phyloP scores from a whole-genome alignment of 78 protist species.

The Chrysochromulina parva region DNA sequence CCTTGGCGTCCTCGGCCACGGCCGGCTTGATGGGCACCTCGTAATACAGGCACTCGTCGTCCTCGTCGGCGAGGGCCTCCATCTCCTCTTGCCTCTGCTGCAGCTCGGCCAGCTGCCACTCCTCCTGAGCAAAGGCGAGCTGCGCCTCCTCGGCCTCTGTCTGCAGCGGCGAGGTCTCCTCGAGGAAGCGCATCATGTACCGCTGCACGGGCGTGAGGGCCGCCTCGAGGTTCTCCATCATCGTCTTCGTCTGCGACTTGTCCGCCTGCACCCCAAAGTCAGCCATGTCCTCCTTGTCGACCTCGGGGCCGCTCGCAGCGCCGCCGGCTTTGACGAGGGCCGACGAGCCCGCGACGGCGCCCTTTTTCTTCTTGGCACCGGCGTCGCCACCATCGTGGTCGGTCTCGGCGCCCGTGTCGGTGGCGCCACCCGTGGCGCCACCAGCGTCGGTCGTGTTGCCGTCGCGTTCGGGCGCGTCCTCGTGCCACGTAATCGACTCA shows the following conservation, averaged over 20 bases:
- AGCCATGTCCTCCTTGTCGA: background rate
- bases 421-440: no score
- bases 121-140: background rate
- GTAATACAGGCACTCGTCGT: background rate
- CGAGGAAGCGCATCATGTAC: background rate
- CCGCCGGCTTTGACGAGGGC: background rate
- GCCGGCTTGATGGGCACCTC: background rate
- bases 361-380: background rate
- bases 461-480: background rate
- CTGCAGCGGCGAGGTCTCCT: background rate
- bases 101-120: background rate
- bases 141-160: background rate
- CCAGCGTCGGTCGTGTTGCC: no score
- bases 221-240: background rate
- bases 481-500: background rate
- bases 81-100: background rate
- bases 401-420: no score
- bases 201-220: conserved; percentile 6
- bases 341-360: background rate
- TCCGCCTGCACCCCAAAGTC: background rate
- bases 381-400: background rate
- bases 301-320: background rate
- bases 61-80: conserved; percentile 2
- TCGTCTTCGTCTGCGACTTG: background rate
- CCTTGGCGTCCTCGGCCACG: background rate